Evolutionary conservation across 177 flowering plant species (phyloP).

Genomic region (Vitis hybrid): DNA sequence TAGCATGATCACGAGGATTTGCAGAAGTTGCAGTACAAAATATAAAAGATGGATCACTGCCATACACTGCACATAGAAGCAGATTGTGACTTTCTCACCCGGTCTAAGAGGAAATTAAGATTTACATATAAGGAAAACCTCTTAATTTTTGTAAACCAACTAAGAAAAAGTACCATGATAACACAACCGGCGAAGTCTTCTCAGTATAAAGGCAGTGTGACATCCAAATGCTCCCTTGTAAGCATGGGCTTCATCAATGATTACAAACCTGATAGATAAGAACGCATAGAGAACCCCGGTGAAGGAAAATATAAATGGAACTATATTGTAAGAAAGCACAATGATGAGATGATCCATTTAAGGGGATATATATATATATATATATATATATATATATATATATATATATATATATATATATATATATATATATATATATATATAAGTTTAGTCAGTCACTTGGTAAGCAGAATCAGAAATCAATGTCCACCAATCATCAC

Average conservation of each 20-base stretch:
- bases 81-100: not conserved
- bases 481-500: conserved; percentile 28
- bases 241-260: conserved; percentile 93
- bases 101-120: not conserved
- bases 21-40: conserved; percentile 93
- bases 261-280: conserved; percentile 55
- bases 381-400: too few relatives aligned
- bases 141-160: not conserved
- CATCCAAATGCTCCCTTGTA: conserved; percentile 98
- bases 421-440: too few relatives aligned
- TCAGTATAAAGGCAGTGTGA: conserved; percentile 81
- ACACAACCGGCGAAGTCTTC: conserved; percentile 86
- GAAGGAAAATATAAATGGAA: not conserved
- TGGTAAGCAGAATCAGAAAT: not conserved
- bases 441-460: not conserved
- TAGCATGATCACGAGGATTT: conserved; percentile 84
- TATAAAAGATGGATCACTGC: conserved; percentile 84
- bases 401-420: too few relatives aligned
- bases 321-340: not conserved
- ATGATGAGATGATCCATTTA: not conserved
- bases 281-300: not conserved
- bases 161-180: conserved; percentile 59
- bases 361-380: too few relatives aligned
- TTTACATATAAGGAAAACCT: conserved; percentile 3
- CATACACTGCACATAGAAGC: conserved; percentile 65